These are phyloP conservation scores for barley (Hordeum vulgare) DNA, from an alignment of 176 grass and related monocot genomes.

Conservation along the genomic window MorexV3_pseudomolecules_assembly NC_058521.1:586887624-586888123, in stretches of 20 bases:
- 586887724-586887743: constrained; percentile 86
- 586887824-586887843: constrained; percentile 9
- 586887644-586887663: too few relatives aligned
- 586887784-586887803: constrained; percentile 98
- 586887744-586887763: constrained; percentile 55
- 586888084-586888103: constrained; percentile 29
- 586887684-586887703: neutral
- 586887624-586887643: too few relatives aligned
- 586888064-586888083: constrained; percentile 71
- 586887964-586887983: constrained; percentile 63
- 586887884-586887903: neutral
- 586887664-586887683: too few relatives aligned
- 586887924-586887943: neutral
- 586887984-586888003: constrained; percentile 49
- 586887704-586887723: constrained; percentile 59
- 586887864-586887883: neutral
- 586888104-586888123: constrained; percentile 97
- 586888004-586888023: constrained; percentile 66
- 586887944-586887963: constrained; percentile 55
- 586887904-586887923: neutral
- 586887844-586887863: too few relatives aligned
- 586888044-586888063: constrained; percentile 65
- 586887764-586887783: constrained; percentile 76
- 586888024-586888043: constrained; percentile 80
- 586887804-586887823: constrained; percentile 66